These are phyloP conservation scores for Tillandsia leiboldiana DNA, from an alignment of 176 grass and related monocot genomes.

Conservation along the genomic window DNA sequence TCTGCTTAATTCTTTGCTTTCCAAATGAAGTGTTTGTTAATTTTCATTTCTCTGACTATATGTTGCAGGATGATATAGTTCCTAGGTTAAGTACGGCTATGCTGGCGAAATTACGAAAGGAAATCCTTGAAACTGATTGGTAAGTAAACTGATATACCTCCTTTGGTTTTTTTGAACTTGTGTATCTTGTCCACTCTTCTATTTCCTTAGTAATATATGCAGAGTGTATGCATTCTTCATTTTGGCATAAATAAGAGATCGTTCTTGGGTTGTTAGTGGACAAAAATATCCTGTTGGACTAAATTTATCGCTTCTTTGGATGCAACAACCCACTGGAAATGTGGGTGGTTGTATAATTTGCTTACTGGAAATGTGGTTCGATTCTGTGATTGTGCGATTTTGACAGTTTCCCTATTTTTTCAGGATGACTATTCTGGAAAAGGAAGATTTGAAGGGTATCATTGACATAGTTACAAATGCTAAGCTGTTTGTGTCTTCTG, in stretches of 20 bases:
- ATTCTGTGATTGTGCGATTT: background rate
- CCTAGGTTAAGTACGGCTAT: conserved; percentile 85
- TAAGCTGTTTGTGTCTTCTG: conserved; percentile 70
- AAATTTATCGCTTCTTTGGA: too few relatives aligned
- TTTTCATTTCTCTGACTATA: background rate
- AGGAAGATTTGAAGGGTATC: conserved; percentile 86
- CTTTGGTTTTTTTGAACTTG: background rate
- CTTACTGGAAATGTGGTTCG: too few relatives aligned
- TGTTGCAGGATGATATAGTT: conserved; percentile 75
- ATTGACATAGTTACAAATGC: conserved; percentile 83
- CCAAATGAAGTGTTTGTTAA: background rate
- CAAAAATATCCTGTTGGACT: too few relatives aligned
- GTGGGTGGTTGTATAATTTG: too few relatives aligned
- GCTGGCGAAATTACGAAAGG: conserved; percentile 62
- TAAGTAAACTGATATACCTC: conserved; percentile 19
- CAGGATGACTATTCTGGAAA: conserved; percentile 76
- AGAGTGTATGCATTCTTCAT: too few relatives aligned
- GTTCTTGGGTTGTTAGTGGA: too few relatives aligned
- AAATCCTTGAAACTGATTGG: conserved; percentile 94
- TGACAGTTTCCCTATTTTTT: conserved; percentile 1
- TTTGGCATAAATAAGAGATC: too few relatives aligned
- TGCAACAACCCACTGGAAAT: too few relatives aligned
- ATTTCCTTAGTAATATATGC: too few relatives aligned
- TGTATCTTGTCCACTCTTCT: background rate
- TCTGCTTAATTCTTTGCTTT: background rate